Conservation (phyloP, 768 basidiomycete species). For the Leccinum subtestaceum region DNA sequence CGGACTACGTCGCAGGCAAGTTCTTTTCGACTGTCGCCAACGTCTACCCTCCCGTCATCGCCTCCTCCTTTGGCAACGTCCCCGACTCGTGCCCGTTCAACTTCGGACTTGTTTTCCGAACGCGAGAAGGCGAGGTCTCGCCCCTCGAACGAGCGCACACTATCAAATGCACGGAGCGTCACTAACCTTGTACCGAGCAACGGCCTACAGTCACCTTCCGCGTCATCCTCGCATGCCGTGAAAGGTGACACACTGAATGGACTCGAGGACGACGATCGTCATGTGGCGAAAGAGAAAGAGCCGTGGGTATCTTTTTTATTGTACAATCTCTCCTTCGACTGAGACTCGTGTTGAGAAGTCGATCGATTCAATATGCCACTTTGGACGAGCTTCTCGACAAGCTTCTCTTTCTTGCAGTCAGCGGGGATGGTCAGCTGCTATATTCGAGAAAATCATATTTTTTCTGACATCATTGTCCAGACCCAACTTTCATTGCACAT, state of each 20-base stretch:
- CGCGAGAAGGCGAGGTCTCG: conserved; percentile 37
- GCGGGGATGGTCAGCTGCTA: conserved; percentile 65
- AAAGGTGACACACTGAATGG: conserved; percentile 17
- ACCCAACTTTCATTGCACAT: conserved; percentile 72
- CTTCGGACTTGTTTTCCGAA: conserved; percentile 48
- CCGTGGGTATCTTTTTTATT: conserved; percentile 39
- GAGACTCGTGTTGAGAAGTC: conserved; percentile 29
- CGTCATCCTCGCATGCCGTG: conserved; percentile 9
- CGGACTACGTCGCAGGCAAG: conserved; percentile 31
- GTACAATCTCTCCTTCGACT: conserved; percentile 6
- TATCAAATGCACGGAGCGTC: conserved; percentile 31
- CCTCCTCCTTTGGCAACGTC: conserved; percentile 43
- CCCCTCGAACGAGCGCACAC: conserved; percentile 25
- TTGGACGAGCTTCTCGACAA: conserved; percentile 81
- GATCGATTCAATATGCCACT: conserved; percentile 69
- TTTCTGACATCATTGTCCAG: conserved; percentile 37
- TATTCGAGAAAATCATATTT: conserved; percentile 4
- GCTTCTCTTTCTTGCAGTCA: conserved; percentile 76
- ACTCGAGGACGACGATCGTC: conserved; percentile 26
- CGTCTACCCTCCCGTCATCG: conserved; percentile 35
- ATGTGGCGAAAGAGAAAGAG: conserved; percentile 43
- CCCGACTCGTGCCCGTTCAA: conserved; percentile 53
- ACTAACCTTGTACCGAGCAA: conserved; percentile 23
- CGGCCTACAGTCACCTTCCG: conserved; percentile 20
- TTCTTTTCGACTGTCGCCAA: conserved; percentile 30